Percentiles rank a stretch among this genome's conserved stretches.
phyloP scores from a whole-genome alignment of 352 stramenopile genomes.

The Phytophthora sojae region DNA sequence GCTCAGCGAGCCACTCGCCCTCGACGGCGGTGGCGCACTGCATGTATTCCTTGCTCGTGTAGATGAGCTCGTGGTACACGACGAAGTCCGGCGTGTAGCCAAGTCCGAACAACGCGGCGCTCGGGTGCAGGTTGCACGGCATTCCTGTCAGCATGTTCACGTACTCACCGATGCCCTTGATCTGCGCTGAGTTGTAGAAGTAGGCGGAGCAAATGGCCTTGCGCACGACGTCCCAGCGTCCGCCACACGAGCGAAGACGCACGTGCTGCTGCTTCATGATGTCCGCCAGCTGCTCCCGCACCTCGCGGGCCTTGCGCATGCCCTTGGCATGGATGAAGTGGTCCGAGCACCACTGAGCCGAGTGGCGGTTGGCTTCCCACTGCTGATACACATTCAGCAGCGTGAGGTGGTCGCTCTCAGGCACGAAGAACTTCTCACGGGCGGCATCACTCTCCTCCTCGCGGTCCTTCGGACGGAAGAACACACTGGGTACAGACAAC shows the following conservation, averaged over 20 bases:
- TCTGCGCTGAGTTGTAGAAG: constrained; percentile 99
- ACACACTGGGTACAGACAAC: constrained; percentile 97
- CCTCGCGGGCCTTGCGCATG: constrained; percentile 92
- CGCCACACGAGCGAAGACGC: constrained; percentile 88
- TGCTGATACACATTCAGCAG: constrained; percentile 97
- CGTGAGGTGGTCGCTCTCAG: constrained; percentile 98
- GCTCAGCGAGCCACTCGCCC: constrained; percentile 98
- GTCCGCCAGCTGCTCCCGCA: constrained; percentile 96
- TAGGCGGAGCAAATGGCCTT: constrained; percentile 99
- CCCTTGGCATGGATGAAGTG: constrained; percentile 99
- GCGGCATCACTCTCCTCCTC: constrained; percentile 98
- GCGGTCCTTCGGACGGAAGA: constrained; percentile 97
- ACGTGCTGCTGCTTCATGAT: constrained; percentile 98
- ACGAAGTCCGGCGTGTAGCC: constrained; percentile 99
- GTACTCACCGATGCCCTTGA: constrained; percentile 99
- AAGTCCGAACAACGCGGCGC: constrained; percentile 97
- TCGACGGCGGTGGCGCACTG: constrained; percentile 98
- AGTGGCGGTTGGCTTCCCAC: constrained; percentile 96
- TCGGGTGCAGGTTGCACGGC: constrained; percentile 97
- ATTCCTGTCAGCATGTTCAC: constrained; percentile 99
- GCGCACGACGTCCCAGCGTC: constrained; percentile 97
- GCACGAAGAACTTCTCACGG: constrained; percentile 99
- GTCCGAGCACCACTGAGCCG: constrained; percentile 92
- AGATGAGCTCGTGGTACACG: constrained; percentile 99
- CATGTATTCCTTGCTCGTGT: constrained; percentile 99